Evolutionary conservation across 2,329 filamentous ascomycete species (phyloP), one percentile per base, ranked within the genome.

Genomic region (Fusarium duplospermum): DNA sequence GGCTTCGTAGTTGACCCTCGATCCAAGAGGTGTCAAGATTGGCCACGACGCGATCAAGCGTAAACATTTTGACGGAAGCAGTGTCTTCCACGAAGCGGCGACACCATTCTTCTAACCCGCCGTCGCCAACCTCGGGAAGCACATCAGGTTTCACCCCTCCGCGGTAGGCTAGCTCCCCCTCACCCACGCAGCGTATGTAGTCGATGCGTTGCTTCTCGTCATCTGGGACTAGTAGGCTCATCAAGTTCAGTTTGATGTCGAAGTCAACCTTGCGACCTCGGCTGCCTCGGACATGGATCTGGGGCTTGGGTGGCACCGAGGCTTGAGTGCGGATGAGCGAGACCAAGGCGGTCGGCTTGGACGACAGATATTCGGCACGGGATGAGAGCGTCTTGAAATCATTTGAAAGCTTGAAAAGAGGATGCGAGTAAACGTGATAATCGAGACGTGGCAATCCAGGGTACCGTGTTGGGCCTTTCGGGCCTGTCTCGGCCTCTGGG

Each of bases 21-120:
- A 90, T 79, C 84, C 88, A 89, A 63, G 81, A 81, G n/a, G 84
- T 84, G 75, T 90, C 88, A 67, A 89, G 82, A 76, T 90, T 90
- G 22, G 84, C 85, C 14, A 90, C 86, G 33, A 85, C 84, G 2
- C 89, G 83, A 72, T 89, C 86, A 9, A 90, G 81, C 10, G 82
- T 80, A 74, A 90, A 90, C 9, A 82, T 81, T 80, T 88, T 88
- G 76, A 86, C 82, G 8, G 79, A 71, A 10, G 84, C 82, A 35
- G 79, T 72, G 74, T 89, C 87, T 62, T 85, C 81, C n/a, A 87
- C 80, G 72, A 84, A 89, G 9, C 83, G 81, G 13, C 82, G 81
- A 65, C 85, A 87, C 87, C 87, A 89, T 61, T 84, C 86, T 54
- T 88, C 86, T 1, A 89, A 77, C 22, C 83, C 83, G 10, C 82